phyloP scores from a whole-genome alignment of 805 yeast species.

The Lachancea thermotolerans region DNA sequence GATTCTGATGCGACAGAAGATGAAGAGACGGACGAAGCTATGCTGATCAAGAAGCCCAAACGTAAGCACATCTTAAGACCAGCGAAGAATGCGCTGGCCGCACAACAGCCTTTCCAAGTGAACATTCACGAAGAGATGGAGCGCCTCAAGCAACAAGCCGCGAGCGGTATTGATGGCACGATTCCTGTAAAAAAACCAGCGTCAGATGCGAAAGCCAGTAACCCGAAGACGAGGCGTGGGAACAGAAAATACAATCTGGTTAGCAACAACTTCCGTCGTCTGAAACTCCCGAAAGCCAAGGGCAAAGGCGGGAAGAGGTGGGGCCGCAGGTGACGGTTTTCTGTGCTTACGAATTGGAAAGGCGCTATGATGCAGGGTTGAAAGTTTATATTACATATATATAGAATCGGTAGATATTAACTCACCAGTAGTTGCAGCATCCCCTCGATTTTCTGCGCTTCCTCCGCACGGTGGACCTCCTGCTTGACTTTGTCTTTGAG shows the following conservation, averaged over 20 bases:
- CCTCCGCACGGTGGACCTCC: slow-evolving; percentile 75
- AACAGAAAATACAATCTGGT: slow-evolving; percentile 30
- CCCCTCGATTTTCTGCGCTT: slow-evolving; percentile 85
- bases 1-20: slow-evolving; percentile 16
- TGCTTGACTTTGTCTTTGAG: slow-evolving; percentile 53
- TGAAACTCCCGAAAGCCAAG: slow-evolving; percentile 45
- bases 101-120: slow-evolving; percentile 2
- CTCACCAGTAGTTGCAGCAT: slow-evolving; percentile 81
- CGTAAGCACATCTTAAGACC: slow-evolving; percentile 9
- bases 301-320: slow-evolving; percentile 38
- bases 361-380: not conserved
- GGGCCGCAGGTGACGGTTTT: slow-evolving; percentile 25
- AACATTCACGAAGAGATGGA: slow-evolving; percentile 21
- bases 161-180: slow-evolving; percentile 6
- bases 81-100: not conserved
- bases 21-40: slow-evolving; percentile 2
- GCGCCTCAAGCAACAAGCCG: slow-evolving; percentile 21
- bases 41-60: slow-evolving; percentile 2
- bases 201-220: not conserved
- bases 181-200: not conserved
- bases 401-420: slow-evolving; percentile 1
- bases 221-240: slow-evolving; percentile 11
- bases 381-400: slow-evolving; percentile 1
- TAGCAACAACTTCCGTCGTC: slow-evolving; percentile 45
- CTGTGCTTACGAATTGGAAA: not conserved